Conservation (phyloP, 768 basidiomycete genomes). For the Lactarius hatsudake region DNA sequence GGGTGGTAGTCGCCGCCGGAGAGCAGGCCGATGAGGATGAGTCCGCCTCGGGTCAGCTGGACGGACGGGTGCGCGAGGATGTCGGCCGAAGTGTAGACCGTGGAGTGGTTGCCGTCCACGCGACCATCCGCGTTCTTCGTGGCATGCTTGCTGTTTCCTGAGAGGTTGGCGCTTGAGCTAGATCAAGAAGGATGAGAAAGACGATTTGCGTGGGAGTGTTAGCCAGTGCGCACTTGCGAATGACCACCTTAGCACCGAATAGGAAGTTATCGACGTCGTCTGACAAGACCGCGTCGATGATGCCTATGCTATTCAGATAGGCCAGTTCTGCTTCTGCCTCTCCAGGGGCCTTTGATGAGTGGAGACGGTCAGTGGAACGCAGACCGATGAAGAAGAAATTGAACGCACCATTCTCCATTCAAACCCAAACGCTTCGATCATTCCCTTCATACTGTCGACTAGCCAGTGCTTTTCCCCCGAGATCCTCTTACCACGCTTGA, state of each 20-base stretch:
- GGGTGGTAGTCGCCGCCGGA: slow-evolving; percentile 90
- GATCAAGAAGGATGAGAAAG: neutral
- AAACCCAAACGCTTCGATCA: slow-evolving; percentile 77
- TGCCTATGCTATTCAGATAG: slow-evolving; percentile 73
- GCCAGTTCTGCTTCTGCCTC: slow-evolving; percentile 96
- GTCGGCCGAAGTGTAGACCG: slow-evolving; percentile 39
- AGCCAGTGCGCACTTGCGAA: slow-evolving; percentile 64
- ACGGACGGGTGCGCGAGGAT: slow-evolving; percentile 47
- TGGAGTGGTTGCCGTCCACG: slow-evolving; percentile 69
- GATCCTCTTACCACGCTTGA: slow-evolving; percentile 77
- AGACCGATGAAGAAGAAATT: neutral
- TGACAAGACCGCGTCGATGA: slow-evolving; percentile 85
- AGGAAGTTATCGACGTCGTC: slow-evolving; percentile 94
- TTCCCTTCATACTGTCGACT: slow-evolving; percentile 71
- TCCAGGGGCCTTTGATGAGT: slow-evolving; percentile 69
- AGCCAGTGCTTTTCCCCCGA: slow-evolving; percentile 61
- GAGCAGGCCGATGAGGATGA: slow-evolving; percentile 80
- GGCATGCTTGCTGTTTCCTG: slow-evolving; percentile 65
- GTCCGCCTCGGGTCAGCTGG: slow-evolving; percentile 57
- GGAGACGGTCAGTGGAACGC: slow-evolving; percentile 29
- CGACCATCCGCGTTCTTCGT: slow-evolving; percentile 62
- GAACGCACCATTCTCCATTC: slow-evolving; percentile 65
- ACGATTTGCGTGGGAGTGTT: neutral
- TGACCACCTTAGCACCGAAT: slow-evolving; percentile 80
- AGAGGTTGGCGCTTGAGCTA: slow-evolving; percentile 69